Percentiles rank a stretch among this genome's conserved stretches.
phyloP scores from a whole-genome alignment of 1,284 basidiomycete species.

The Puccinia brachypodii region DNA sequence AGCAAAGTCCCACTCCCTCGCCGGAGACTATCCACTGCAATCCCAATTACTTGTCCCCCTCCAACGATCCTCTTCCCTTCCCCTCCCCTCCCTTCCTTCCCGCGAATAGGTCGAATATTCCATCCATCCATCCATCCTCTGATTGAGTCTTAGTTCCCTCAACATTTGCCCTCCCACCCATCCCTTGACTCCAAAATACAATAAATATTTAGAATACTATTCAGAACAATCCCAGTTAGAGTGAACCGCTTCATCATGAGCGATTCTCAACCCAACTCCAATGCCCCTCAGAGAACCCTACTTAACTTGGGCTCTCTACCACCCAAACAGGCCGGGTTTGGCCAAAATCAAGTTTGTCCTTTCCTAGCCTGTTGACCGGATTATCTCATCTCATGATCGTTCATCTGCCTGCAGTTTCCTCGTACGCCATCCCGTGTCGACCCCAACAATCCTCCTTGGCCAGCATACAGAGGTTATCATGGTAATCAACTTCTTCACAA shows the following conservation, averaged over 20 bases:
- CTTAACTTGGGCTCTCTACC: slow-evolving; percentile 47
- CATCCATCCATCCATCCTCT: too few relatives aligned
- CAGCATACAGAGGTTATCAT: slow-evolving; percentile 61
- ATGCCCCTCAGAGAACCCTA: slow-evolving; percentile 38
- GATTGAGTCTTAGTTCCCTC: too few relatives aligned
- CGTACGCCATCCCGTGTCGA: slow-evolving; percentile 63
- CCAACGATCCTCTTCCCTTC: too few relatives aligned
- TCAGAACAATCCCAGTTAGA: background rate
- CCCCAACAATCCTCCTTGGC: slow-evolving; percentile 96
- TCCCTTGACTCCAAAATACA: too few relatives aligned
- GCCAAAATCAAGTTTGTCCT: slow-evolving; percentile 45
- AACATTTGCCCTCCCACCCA: too few relatives aligned
- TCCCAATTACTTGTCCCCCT: too few relatives aligned
- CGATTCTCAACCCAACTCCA: slow-evolving; percentile 2
- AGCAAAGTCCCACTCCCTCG: too few relatives aligned
- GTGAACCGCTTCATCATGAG: background rate
- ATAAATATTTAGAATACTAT: background rate
- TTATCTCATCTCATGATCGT: background rate
- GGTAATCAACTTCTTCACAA: slow-evolving; percentile 54
- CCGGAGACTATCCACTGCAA: too few relatives aligned
- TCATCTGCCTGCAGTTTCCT: slow-evolving; percentile 57
- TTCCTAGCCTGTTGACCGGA: background rate
- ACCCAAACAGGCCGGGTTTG: slow-evolving; percentile 49
- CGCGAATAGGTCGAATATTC: too few relatives aligned
- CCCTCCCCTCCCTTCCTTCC: too few relatives aligned